Evolutionary conservation across 352 stramenopile genomes (phyloP).

Genomic region (Blastocystis hominis): DNA sequence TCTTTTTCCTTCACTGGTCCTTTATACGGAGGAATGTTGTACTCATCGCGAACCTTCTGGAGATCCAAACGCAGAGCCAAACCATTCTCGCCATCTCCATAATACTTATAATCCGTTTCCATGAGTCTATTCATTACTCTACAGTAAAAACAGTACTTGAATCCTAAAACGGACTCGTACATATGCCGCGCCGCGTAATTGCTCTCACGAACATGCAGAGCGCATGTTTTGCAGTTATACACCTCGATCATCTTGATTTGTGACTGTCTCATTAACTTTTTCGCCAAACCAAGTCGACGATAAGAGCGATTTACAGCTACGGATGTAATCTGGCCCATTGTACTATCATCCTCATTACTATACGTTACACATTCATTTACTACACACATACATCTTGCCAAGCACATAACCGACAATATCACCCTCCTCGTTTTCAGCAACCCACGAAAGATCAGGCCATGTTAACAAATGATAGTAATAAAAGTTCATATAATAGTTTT

Average conservation of each 20-base stretch:
- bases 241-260: conserved; percentile 81
- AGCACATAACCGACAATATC: conserved; percentile 99
- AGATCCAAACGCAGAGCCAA: conserved; percentile 90
- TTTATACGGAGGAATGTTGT: conserved; percentile 28
- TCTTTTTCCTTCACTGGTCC: neutral
- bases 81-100: conserved; percentile 96
- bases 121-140: conserved; percentile 9
- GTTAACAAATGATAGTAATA: conserved; percentile 99
- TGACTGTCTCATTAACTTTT: conserved; percentile 88
- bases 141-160: conserved; percentile 71
- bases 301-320: conserved; percentile 89
- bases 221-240: conserved; percentile 95
- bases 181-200: conserved; percentile 95
- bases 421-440: conserved; percentile 88
- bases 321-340: conserved; percentile 91
- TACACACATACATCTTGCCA: conserved; percentile 86
- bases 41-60: conserved; percentile 22
- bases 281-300: conserved; percentile 89
- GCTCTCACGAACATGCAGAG: conserved; percentile 91
- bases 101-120: conserved; percentile 97
- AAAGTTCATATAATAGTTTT: conserved; percentile 99
- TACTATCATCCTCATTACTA: conserved; percentile 63
- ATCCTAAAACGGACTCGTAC: conserved; percentile 91
- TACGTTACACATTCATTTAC: neutral
- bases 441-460: conserved; percentile 96